phyloP scores from a whole-genome alignment of 2,329 filamentous ascomycete species.

The Juglanconis sp. region DNA sequence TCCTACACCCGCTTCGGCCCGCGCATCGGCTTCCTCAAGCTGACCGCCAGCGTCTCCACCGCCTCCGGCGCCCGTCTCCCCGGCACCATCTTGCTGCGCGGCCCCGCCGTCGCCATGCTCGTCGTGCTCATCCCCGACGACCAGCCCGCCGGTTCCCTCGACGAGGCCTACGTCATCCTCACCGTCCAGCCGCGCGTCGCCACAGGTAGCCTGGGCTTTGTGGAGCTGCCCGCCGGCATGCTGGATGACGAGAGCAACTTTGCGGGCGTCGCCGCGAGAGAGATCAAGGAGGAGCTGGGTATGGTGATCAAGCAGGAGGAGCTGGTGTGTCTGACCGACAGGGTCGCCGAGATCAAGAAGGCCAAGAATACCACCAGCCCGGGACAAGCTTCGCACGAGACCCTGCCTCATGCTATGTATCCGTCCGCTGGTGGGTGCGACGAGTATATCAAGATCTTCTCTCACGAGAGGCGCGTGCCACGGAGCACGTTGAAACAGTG shows the following conservation, averaged over 20 bases:
- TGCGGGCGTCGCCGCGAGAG: constrained; percentile 54
- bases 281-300: constrained; percentile 60
- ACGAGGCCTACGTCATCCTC: constrained; percentile 55
- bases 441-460: constrained; percentile 57
- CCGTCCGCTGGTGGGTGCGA: constrained; percentile 59
- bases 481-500: constrained; percentile 49
- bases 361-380: constrained; percentile 23
- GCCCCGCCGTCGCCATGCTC: constrained; percentile 59
- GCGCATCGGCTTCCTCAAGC: constrained; percentile 54
- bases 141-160: constrained; percentile 20
- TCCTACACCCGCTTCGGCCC: constrained; percentile 48
- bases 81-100: constrained; percentile 54
- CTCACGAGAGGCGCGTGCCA: constrained; percentile 51
- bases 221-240: constrained; percentile 62
- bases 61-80: constrained; percentile 46
- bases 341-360: constrained; percentile 34
- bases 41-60: constrained; percentile 48
- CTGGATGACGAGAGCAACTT: constrained; percentile 56
- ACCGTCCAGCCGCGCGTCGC: constrained; percentile 59
- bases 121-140: constrained; percentile 55
- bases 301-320: constrained; percentile 46
- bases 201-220: constrained; percentile 52
- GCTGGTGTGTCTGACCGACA: constrained; percentile 46
- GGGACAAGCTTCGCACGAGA: constrained; percentile 27
- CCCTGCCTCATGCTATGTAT: constrained; percentile 48